These are phyloP conservation scores for Gaeumannomyces sp. DNA, from an alignment of 2,329 filamentous ascomycete genomes.

Conservation along the genomic window DNA sequence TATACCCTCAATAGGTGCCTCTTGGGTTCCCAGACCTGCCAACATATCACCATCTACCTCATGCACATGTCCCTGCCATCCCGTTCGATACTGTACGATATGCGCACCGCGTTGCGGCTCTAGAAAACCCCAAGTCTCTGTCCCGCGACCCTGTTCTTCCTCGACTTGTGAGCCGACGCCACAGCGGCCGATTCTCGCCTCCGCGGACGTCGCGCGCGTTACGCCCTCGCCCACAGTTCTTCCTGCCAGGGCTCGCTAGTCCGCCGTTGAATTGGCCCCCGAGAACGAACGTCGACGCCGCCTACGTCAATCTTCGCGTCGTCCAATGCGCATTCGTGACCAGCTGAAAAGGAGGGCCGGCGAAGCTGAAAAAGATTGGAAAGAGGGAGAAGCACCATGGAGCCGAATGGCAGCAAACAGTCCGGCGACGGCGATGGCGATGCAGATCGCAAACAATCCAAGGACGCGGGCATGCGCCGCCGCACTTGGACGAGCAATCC, in stretches of 20 bases:
- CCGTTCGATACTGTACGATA: background rate
- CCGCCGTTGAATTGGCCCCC: background rate
- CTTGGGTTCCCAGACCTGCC: background rate
- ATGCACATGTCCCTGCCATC: background rate
- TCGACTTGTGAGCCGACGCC: background rate
- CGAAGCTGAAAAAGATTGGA: background rate
- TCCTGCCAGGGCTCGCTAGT: background rate
- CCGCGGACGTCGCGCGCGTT: background rate
- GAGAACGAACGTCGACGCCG: background rate
- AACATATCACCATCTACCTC: background rate
- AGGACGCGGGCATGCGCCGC: constrained; percentile 14
- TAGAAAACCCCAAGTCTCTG: background rate
- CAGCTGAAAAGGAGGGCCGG: background rate
- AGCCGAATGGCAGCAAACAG: background rate
- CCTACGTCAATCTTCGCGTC: background rate
- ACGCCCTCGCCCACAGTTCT: no score
- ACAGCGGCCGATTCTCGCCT: background rate
- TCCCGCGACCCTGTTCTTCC: no score
- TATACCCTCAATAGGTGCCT: background rate
- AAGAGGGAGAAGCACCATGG: background rate
- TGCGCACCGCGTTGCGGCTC: background rate
- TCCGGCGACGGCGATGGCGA: background rate
- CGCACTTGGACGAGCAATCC: constrained; percentile 26
- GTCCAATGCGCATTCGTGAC: background rate
- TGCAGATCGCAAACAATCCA: constrained; percentile 2